Evolutionary conservation across 768 basidiomycete species (phyloP).

Genomic region (Holtermanniella nyarrowii): DNA sequence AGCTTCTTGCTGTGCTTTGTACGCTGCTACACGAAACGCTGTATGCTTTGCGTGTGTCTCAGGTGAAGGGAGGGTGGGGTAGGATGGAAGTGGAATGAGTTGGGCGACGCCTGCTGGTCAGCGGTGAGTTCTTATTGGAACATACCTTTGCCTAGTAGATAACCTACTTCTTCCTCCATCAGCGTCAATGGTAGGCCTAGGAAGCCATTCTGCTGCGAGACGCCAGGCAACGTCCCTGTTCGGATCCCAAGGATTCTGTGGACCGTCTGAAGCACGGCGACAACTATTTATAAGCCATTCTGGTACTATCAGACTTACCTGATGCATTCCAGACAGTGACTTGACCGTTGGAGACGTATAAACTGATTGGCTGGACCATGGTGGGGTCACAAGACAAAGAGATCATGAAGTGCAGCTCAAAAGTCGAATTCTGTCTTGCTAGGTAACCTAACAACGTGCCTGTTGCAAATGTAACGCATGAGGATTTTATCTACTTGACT

Average conservation of each 20-base stretch:
- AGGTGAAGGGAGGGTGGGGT: conserved; percentile 47
- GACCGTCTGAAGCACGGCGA: conserved; percentile 63
- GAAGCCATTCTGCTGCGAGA: conserved; percentile 93
- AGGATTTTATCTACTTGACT: no score
- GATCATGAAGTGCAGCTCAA: no score
- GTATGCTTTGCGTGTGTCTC: conserved; percentile 42
- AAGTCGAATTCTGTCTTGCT: no score
- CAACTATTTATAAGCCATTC: conserved; percentile 49
- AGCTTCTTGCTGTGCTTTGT: background rate
- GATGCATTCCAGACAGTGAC: conserved; percentile 85
- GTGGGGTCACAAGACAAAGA: no score
- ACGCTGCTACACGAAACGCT: conserved; percentile 12
- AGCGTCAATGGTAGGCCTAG: conserved; percentile 81
- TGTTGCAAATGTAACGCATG: no score
- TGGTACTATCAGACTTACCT: conserved; percentile 44
- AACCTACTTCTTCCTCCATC: conserved; percentile 82
- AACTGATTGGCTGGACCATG: conserved; percentile 46
- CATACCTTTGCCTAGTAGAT: conserved; percentile 72
- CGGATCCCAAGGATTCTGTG: conserved; percentile 77
- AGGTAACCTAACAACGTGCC: no score
- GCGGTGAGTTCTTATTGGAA: background rate
- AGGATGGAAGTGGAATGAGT: conserved; percentile 55
- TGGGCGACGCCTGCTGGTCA: conserved; percentile 55
- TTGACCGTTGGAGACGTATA: conserved; percentile 66
- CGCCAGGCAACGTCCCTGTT: conserved; percentile 81